Conservation (phyloP, 2,329 filamentous ascomycete species). For the Fonsecaea pedrosoi region DNA sequence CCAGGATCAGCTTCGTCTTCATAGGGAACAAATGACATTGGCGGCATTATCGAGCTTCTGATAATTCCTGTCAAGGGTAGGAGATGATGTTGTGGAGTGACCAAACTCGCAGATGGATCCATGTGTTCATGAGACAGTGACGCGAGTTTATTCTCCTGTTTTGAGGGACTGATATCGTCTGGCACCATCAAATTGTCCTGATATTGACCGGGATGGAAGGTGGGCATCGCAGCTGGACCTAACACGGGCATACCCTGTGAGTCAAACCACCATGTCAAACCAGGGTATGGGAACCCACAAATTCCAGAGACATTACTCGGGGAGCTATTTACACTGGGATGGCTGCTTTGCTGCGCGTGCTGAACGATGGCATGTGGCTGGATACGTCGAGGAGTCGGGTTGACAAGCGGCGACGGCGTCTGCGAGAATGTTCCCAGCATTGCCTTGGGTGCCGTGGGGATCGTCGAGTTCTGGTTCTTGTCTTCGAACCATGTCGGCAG, state of each 20-base stretch:
- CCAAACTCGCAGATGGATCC: slow-evolving; percentile 2
- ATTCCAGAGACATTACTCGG: slow-evolving; percentile 21
- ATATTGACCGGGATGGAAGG: slow-evolving; percentile 11
- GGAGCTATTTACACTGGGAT: slow-evolving; percentile 26
- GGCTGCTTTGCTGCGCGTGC: slow-evolving; percentile 20
- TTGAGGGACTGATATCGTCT: slow-evolving; percentile 38
- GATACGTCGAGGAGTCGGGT: slow-evolving; percentile 27
- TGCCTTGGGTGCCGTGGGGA: slow-evolving; percentile 27
- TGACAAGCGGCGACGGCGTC: slow-evolving; percentile 14
- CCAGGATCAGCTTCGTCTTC: background rate
- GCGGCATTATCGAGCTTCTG: slow-evolving; percentile 8
- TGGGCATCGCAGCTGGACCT: slow-evolving; percentile 22
- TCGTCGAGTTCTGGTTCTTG: slow-evolving; percentile 7
- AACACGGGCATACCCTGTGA: slow-evolving; percentile 25
- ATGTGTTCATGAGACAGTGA: slow-evolving; percentile 23
- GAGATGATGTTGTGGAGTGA: slow-evolving; percentile 12
- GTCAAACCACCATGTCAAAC: slow-evolving; percentile 15
- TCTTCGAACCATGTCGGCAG: slow-evolving; percentile 1
- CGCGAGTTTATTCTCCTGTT: slow-evolving; percentile 38
- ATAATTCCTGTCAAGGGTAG: slow-evolving; percentile 8
- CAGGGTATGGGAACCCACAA: slow-evolving; percentile 23
- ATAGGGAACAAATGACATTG: background rate
- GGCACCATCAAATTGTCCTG: slow-evolving; percentile 30
- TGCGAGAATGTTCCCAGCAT: slow-evolving; percentile 21
- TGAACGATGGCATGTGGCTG: slow-evolving; percentile 29